Evolutionary conservation across 108 stramenopile species (phyloP).

Genomic region (Seminavis robusta): DNA sequence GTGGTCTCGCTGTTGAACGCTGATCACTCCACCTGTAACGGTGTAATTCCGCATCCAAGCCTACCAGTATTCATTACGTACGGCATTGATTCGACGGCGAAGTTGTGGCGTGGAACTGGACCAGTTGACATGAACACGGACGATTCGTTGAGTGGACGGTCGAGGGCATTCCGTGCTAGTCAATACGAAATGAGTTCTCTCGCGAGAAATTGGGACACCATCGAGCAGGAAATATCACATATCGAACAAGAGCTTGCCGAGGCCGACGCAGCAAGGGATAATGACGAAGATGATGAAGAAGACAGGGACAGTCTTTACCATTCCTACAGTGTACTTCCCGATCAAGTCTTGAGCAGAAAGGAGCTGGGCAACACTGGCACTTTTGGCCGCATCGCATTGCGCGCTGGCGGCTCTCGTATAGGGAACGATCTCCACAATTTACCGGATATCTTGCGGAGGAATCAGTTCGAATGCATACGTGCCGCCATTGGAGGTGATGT

Average conservation of each 20-base stretch:
- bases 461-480: conserved; percentile 46
- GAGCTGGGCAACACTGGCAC: conserved; percentile 9
- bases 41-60: conserved; percentile 72
- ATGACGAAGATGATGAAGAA: conserved; percentile 19
- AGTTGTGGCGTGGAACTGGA: conserved; percentile 76
- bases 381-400: not conserved
- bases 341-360: conserved; percentile 45
- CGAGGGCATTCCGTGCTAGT: conserved; percentile 16
- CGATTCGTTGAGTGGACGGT: conserved; percentile 53
- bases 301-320: too few species aligned
- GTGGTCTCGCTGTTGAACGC: conserved; percentile 72
- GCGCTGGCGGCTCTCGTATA: conserved; percentile 26
- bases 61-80: conserved; percentile 77
- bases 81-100: conserved; percentile 84
- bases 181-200: conserved; percentile 55
- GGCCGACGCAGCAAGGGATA: conserved; percentile 45
- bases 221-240: too few species aligned
- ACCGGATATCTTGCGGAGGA: conserved; percentile 37
- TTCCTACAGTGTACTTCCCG: conserved; percentile 61
- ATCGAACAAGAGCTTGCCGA: conserved; percentile 35
- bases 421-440: conserved; percentile 67
- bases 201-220: conserved; percentile 42
- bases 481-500: conserved; percentile 30
- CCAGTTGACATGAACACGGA: conserved; percentile 67
- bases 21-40: conserved; percentile 78